Evolutionary conservation across 306 rosid genomes (phyloP).

Genomic region (Vigna unguiculata): DNA sequence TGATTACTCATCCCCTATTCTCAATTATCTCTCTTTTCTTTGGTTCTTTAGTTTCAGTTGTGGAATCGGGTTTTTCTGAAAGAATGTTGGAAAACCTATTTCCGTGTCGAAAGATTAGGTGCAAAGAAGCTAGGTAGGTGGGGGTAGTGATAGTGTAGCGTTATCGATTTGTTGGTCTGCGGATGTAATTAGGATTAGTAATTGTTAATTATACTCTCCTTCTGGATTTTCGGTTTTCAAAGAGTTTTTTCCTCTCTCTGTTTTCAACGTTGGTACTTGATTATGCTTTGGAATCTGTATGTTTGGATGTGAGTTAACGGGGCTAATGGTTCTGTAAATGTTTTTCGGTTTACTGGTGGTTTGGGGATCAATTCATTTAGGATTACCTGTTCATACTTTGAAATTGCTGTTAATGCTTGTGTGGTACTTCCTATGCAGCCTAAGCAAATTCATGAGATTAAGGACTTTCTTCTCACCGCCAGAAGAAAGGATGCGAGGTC

Average conservation of each 20-base stretch:
- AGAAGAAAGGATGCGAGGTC: constrained; percentile 91
- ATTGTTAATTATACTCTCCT: not conserved
- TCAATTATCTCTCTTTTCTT: not conserved
- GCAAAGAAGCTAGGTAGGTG: not conserved
- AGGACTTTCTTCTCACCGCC: constrained; percentile 91
- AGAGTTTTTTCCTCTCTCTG: not conserved
- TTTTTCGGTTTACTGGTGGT: not conserved
- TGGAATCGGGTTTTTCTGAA: not conserved
- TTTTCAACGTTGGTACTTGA: not conserved
- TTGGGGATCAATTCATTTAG: not conserved
- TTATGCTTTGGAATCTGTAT: not conserved
- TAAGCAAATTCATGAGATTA: constrained; percentile 90
- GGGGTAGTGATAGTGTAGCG: not conserved
- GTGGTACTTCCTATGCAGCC: constrained; percentile 55
- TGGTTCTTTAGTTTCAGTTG: not conserved
- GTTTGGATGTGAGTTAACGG: not conserved
- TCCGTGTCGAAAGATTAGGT: not conserved
- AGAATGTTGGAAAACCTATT: not conserved
- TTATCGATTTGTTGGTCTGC: not conserved
- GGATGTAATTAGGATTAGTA: not conserved
- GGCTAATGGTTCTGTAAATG: too few species aligned
- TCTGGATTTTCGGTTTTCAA: not conserved
- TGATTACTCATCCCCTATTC: constrained; percentile 14
- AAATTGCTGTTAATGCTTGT: not conserved
- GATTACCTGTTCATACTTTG: not conserved